phyloP scores from a whole-genome alignment of 2,329 filamentous ascomycete genomes.

The Lasiodiplodia sp. region DNA sequence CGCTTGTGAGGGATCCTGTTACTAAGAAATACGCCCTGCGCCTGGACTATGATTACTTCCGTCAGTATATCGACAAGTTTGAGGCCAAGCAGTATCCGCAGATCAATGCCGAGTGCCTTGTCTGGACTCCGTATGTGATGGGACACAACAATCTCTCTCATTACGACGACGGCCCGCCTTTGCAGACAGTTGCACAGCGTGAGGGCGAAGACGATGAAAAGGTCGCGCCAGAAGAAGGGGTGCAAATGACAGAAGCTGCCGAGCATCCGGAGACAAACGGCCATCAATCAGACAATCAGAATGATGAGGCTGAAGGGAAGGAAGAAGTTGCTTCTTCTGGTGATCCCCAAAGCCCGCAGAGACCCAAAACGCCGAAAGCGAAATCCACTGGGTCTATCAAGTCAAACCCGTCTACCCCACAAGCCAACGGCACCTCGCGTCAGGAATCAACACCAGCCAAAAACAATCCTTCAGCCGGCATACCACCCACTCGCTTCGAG shows the following conservation, averaged over 20 bases:
- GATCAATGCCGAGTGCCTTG: slow-evolving; percentile 78
- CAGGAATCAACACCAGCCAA: slow-evolving; percentile 35
- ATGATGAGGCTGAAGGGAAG: neutral
- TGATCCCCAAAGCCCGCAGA: slow-evolving; percentile 13
- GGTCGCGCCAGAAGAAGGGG: slow-evolving; percentile 52
- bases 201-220: slow-evolving; percentile 69
- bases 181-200: slow-evolving; percentile 86
- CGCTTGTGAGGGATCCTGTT: slow-evolving; percentile 85
- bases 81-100: slow-evolving; percentile 87
- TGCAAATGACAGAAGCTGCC: slow-evolving; percentile 44
- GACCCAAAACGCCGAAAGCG: slow-evolving; percentile 18
- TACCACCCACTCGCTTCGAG: slow-evolving; percentile 76
- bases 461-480: slow-evolving; percentile 44
- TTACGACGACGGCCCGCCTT: slow-evolving; percentile 79
- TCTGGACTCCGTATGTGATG: slow-evolving; percentile 98
- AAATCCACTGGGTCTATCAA: slow-evolving; percentile 16
- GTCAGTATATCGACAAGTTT: slow-evolving; percentile 87
- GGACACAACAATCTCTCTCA: slow-evolving; percentile 82
- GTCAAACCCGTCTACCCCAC: slow-evolving; percentile 21
- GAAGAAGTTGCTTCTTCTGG: slow-evolving; percentile 1
- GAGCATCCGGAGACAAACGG: slow-evolving; percentile 18
- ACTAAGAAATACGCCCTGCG: slow-evolving; percentile 90
- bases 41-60: slow-evolving; percentile 84
- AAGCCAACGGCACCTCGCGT: slow-evolving; percentile 20
- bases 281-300: slow-evolving; percentile 15